Evolutionary conservation across 805 yeast genomes (phyloP).

Genomic region (Saccharomycopsis amapae): DNA sequence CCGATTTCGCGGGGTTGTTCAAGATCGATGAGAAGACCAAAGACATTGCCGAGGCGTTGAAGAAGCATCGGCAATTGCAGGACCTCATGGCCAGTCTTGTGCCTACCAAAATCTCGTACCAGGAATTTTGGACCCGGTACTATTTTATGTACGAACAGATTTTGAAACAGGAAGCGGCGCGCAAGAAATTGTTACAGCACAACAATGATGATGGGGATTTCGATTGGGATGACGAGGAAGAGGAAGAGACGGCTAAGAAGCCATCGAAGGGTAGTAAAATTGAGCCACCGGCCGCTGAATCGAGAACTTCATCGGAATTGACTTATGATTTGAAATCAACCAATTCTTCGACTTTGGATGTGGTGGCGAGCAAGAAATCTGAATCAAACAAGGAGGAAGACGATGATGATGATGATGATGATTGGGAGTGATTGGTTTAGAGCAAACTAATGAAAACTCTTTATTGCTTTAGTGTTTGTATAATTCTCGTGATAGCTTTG

Average conservation of each 20-base stretch:
- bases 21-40: slow-evolving; percentile 40
- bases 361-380: slow-evolving; percentile 23
- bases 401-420: slow-evolving; percentile 16
- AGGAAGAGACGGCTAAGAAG: slow-evolving; percentile 21
- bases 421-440: slow-evolving; percentile 13
- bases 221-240: slow-evolving; percentile 34
- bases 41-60: slow-evolving; percentile 43
- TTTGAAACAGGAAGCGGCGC: slow-evolving; percentile 52
- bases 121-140: slow-evolving; percentile 71
- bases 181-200: slow-evolving; percentile 55
- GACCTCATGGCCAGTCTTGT: slow-evolving; percentile 56
- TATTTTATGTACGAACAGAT: slow-evolving; percentile 47
- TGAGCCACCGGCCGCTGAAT: slow-evolving; percentile 16
- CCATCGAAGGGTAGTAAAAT: neutral
- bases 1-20: slow-evolving; percentile 33
- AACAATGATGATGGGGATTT: slow-evolving; percentile 36
- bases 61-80: slow-evolving; percentile 43
- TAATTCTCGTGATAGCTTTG: no score
- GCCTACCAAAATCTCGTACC: slow-evolving; percentile 52
- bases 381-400: slow-evolving; percentile 23
- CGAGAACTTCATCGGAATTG: slow-evolving; percentile 34
- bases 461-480: no score
- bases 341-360: slow-evolving; percentile 31
- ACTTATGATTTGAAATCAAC: slow-evolving; percentile 36
- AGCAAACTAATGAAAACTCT: no score